Evolutionary conservation across 768 basidiomycete genomes (phyloP).

Genomic region (Artomyces pyxidatus): DNA sequence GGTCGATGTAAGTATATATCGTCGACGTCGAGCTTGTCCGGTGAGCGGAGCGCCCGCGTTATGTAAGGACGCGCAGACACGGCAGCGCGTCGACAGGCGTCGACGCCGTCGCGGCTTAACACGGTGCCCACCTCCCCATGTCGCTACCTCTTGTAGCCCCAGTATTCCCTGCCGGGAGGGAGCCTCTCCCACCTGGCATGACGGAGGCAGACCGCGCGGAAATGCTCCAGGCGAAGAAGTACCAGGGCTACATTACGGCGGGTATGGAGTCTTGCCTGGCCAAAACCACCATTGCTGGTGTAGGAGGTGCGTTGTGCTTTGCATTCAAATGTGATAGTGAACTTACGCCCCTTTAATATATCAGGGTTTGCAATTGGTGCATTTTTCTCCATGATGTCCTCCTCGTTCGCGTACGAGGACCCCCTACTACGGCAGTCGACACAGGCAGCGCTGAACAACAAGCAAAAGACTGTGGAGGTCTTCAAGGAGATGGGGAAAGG

Average conservation of each 20-base stretch:
- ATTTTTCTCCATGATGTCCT: constrained; percentile 94
- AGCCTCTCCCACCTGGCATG: constrained; percentile 78
- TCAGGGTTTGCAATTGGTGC: constrained; percentile 90
- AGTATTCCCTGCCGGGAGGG: constrained; percentile 76
- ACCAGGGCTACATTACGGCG: constrained; percentile 58
- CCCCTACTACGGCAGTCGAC: constrained; percentile 66
- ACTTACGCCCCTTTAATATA: constrained; percentile 1
- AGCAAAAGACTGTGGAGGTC: constrained; percentile 76
- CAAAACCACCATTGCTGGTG: constrained; percentile 77
- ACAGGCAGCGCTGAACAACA: constrained; percentile 46
- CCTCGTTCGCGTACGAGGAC: constrained; percentile 93
- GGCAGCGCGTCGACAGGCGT: too few relatives aligned
- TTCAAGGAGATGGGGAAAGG: constrained; percentile 92
- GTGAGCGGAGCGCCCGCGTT: too few relatives aligned
- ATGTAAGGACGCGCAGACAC: too few relatives aligned
- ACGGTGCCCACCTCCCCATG: constrained; percentile 10
- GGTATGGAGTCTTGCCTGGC: constrained; percentile 83
- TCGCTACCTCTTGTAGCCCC: constrained; percentile 46
- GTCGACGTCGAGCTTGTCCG: too few relatives aligned
- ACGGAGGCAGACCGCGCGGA: constrained; percentile 72
- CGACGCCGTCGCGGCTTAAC: too few relatives aligned
- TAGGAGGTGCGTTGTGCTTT: constrained; percentile 54
- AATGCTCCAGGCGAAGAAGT: constrained; percentile 64
- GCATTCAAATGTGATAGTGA: neutral
- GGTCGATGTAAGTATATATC: too few relatives aligned